Conservation (phyloP, 2,329 filamentous ascomycete species). For the Sclerotinia nivalis region DNA sequence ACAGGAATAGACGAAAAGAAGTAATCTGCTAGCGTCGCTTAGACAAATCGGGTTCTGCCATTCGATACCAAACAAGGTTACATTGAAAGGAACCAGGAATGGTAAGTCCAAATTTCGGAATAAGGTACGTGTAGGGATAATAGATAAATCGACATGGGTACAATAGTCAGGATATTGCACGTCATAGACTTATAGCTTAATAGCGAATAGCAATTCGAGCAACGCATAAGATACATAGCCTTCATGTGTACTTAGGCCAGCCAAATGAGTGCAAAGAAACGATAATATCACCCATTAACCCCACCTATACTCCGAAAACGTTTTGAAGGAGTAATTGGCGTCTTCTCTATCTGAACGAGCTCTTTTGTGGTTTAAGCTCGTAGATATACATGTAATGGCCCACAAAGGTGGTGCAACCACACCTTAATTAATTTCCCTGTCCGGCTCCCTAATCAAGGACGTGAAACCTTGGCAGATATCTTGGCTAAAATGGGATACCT, state of each 20-base stretch:
- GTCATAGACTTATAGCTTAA: slow-evolving; percentile 12
- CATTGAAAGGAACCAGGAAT: slow-evolving; percentile 1
- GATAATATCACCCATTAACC: slow-evolving; percentile 2
- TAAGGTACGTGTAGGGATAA: slow-evolving; percentile 15
- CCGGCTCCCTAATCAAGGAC: not conserved
- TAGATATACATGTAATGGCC: slow-evolving; percentile 16
- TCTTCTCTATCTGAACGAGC: not conserved
- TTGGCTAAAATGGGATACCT: not conserved
- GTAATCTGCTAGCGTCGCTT: slow-evolving; percentile 5
- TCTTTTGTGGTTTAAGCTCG: slow-evolving; percentile 12
- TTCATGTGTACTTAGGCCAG: not conserved
- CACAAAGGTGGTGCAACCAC: not conserved
- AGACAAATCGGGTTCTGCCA: slow-evolving; percentile 4
- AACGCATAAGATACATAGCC: slow-evolving; percentile 12
- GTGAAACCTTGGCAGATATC: slow-evolving; percentile 8
- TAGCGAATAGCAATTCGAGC: slow-evolving; percentile 8
- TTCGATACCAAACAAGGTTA: slow-evolving; percentile 14
- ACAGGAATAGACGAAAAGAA: slow-evolving; percentile 19
- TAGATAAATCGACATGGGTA: not conserved
- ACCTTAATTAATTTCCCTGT: slow-evolving; percentile 13
- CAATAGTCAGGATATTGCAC: not conserved
- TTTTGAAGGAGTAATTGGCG: not conserved
- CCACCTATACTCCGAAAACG: not conserved
- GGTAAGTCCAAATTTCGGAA: slow-evolving; percentile 17
- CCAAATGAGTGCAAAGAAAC: not conserved